Evolutionary conservation across 148 eudicot species (phyloP).

Genomic region (Agrostemma githago): DNA sequence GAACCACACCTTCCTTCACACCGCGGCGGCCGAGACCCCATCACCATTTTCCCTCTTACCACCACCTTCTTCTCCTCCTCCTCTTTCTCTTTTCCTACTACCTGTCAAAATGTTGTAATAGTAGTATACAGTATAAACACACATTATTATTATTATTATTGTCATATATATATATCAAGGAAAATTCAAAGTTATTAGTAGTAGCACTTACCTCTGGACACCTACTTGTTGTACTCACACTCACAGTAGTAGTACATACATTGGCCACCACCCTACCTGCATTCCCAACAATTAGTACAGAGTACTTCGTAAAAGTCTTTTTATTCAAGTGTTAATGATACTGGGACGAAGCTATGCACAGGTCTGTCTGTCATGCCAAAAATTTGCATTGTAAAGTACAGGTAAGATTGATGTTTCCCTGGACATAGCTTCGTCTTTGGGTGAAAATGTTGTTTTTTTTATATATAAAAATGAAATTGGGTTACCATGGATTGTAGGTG

Average conservation of each 20-base stretch:
- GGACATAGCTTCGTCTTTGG: too few species aligned
- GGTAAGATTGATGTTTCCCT: too few species aligned
- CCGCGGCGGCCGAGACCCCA: conserved; percentile 32
- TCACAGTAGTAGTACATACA: not conserved
- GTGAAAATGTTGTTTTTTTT: too few species aligned
- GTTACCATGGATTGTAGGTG: conserved; percentile 13
- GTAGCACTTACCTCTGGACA: conserved; percentile 6
- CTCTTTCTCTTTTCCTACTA: conserved; percentile 13
- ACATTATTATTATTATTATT: too few species aligned
- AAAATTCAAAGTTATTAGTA: not conserved
- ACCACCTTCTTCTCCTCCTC: too few species aligned
- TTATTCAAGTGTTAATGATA: too few species aligned
- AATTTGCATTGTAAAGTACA: too few species aligned
- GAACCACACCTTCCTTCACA: conserved; percentile 25
- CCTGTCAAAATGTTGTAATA: not conserved
- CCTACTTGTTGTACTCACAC: not conserved
- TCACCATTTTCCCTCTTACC: not conserved
- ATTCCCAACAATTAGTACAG: not conserved
- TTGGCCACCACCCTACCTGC: conserved; percentile 11
- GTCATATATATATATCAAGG: too few species aligned
- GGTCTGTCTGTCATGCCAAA: too few species aligned
- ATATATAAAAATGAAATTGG: not conserved
- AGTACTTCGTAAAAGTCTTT: too few species aligned
- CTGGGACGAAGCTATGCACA: too few species aligned
- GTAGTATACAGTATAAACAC: not conserved